phyloP scores from a whole-genome alignment of 164 flowering plant species.

The Pachysandra terminalis region DNA sequence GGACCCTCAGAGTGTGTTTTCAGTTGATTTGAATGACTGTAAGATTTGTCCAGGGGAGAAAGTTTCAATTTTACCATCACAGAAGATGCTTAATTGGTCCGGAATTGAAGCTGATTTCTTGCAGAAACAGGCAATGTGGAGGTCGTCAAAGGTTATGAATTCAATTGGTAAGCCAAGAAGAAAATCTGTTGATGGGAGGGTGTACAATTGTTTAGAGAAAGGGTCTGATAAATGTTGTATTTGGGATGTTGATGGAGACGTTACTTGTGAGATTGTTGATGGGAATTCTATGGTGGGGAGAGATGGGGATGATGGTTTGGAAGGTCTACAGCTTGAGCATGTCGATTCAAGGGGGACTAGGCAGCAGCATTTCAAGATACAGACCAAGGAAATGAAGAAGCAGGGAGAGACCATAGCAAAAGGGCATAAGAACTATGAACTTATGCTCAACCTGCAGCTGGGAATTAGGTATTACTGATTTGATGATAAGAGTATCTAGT shows the following conservation, averaged over 20 bases:
- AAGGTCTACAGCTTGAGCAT: slow-evolving; percentile 15
- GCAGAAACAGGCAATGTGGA: slow-evolving; percentile 15
- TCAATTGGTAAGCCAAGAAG: slow-evolving; percentile 21
- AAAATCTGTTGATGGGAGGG: slow-evolving; percentile 35
- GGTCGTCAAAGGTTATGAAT: slow-evolving; percentile 5
- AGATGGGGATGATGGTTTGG: slow-evolving; percentile 21
- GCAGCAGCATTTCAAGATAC: slow-evolving; percentile 14
- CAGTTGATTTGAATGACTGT: slow-evolving; percentile 34
- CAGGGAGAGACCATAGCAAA: slow-evolving; percentile 62
- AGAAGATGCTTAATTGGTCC: slow-evolving; percentile 41
- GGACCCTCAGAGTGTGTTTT: slow-evolving; percentile 42
- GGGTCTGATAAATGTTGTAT: not conserved
- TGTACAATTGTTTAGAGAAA: slow-evolving; percentile 15
- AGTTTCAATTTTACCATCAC: slow-evolving; percentile 39
- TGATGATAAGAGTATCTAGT: not conserved
- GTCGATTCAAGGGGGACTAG: slow-evolving; percentile 8
- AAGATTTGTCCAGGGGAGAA: slow-evolving; percentile 30
- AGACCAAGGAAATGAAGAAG: slow-evolving; percentile 35
- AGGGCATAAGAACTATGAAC: slow-evolving; percentile 81
- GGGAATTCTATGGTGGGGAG: slow-evolving; percentile 9
- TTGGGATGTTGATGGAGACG: slow-evolving; percentile 4
- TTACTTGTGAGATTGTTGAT: slow-evolving; percentile 10
- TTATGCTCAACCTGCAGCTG: slow-evolving; percentile 83
- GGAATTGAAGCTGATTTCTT: slow-evolving; percentile 20
- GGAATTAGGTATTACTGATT: slow-evolving; percentile 59